Base-by-base conservation (phyloP, 768 basidiomycete species). In the Trametes cubensis region DNA sequence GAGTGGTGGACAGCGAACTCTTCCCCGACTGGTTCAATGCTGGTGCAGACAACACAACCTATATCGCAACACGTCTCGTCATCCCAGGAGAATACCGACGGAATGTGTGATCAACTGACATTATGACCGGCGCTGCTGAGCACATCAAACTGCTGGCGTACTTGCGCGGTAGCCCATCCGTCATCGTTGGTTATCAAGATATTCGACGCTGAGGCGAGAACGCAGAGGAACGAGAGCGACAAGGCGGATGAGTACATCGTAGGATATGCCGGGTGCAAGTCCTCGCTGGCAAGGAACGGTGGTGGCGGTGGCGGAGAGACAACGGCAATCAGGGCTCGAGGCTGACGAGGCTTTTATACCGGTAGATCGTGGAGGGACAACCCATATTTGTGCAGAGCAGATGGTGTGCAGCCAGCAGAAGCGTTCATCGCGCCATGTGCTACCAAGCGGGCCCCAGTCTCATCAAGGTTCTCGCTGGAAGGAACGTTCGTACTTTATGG, bases 11-110 rank as follows among this genome's bases (percentile, higher is more conserved):
- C 17, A 51, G 48, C 1, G 75, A 74, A n/a, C 74, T 70, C 14
- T 69, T 75, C 5, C 75, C 75, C 4, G 75, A 76, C 63, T 73
- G 59, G 57, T 76, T 71, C 60, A 72, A 65, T 17, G 75, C 72
- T 1, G 75, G 75, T 0, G 69, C 65, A 13, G 74, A 75, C 11
- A 76, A 55, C 6, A 76, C 54, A 11, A 72, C 72, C 74, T 76
- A 25, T 17, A 25, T 10, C 10, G 10, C 6, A 34, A 34, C 34
- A 11, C 34, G 21, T 3, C 11, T 10, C 26, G 28, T 13, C 13
- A 8, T 3, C 30, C n/a, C 6, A 13, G 40, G 17, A 11, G 18
- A 38, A 7, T 18, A n/a, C 17, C 18, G 25, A 25, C 30, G 38
- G 6, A 38, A n/a, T 28, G 5, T 38, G 17, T 23, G n/a, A 20